Base-by-base conservation (phyloP, 2,329 filamentous ascomycete species). In the Mycogone perniciosa region DNA sequence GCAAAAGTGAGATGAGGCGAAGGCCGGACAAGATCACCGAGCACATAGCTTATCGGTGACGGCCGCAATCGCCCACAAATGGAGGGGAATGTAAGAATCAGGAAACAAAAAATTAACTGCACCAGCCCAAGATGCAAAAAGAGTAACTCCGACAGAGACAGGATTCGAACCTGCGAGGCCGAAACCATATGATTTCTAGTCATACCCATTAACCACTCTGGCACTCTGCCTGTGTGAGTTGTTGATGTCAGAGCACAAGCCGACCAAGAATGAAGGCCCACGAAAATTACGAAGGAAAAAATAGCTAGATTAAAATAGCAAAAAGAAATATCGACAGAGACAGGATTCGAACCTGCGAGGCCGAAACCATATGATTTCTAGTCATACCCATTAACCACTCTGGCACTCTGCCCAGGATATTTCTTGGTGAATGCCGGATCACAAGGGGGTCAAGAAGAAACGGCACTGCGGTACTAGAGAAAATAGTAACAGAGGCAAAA, bases 171-270 rank as follows among this genome's bases (percentile, higher is more conserved):
- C 46, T 48, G 46, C 46, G 46, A 42, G 46, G 37, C 38, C 46
- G 37, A 48, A 48, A 35, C 46, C 46, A 48, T 48, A 48, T 48
- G 46, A 48, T 48, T 48, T 48, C 46, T 40, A 48, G 37, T 48
- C 46, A 48, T 48, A 48, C 46, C 46, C 46, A 48, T 48, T 48
- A 48, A 48, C 46, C 46, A 48, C 46, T 48, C 46, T 20, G 20
- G 20, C 20, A 20, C 20, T 20, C 20, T 20, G 20, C 20, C 20
- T 20, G 20, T 20, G 20, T 20, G n/a, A 20, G 35, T 20, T n/a
- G 11, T 38, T 11, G 35, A 20, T 2, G n/a, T 38, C n/a, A 38
- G 35, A 38, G 4, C 8, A 11, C 35, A 38, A n/a, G 35, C 35
- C 9, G 35, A 38, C 20, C 9, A n/a, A n/a, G 10, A 20, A 20